Evolutionary conservation across 2,329 filamentous ascomycete genomes (phyloP), one percentile per base, ranked within the genome.

Genomic region (Chaetomium sp.): DNA sequence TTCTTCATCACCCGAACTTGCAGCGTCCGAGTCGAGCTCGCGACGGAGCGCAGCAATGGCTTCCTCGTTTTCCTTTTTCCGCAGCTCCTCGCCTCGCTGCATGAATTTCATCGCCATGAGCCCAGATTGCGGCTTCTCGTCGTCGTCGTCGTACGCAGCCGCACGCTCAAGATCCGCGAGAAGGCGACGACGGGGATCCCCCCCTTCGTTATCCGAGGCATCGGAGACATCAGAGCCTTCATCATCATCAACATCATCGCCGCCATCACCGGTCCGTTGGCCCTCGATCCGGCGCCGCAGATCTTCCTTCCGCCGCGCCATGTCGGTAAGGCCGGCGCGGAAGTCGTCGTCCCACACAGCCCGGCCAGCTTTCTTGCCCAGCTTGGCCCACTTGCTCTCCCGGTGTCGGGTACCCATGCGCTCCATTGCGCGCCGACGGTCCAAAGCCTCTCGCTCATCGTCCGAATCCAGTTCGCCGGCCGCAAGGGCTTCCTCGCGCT

Each of bases 341-440:
- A 90, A 91, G 60, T 92, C 88, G 32, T 95, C 89, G 65, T 96
- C 91, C 91, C 91, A 96, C 0, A 85, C 86, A 4, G 87, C 87
- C 49, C 89, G 84, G 47, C 91, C 90, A 40, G 82, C 86, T 64
- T 87, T 85, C 67, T 88, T 89, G 57, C 91, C 78, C 55, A 86
- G 82, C 76, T 95, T 96, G 40, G 91, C 90, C 90, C 91, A 96
- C 67, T 91, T 95, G 74, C 89, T 94, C 52, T 95, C 89, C 61
- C 85, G 83, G 71, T 96, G 91, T 62, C 89, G 86, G 11, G 87
- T 84, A 19, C 89, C 88, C 78, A 96, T 91, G 65, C 91, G 80
- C 69, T 92, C 90, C 64, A 91, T 82, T 1, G 91, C 91, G 61
- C 91, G 79, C 57, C 84, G 80, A 33, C 90, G 84, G 67, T 95